Base-by-base conservation (phyloP, 495 filamentous ascomycete species). In the Neurospora sp. region DNA sequence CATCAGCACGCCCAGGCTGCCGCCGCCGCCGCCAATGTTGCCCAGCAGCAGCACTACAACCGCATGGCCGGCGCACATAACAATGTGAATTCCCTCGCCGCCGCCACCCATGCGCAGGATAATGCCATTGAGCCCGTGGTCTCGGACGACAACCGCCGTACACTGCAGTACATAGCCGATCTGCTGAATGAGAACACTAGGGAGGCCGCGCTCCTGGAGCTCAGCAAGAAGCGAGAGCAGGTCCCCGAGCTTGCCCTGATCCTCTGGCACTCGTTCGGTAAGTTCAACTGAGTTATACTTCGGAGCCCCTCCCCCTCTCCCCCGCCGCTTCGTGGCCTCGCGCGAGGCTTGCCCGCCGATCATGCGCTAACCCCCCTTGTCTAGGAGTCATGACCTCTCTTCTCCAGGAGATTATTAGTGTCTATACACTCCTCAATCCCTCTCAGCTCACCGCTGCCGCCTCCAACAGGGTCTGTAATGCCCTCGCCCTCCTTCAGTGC, bases 201-300 rank as follows among this genome's bases (percentile, higher is more conserved):
- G 70, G 96, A 99, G 83, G 89, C 91, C 1, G 96, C 96, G 69
- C 87, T 99, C 20, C 89, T 99, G 79, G 96, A 99, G 81, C 86
- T 99, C 59, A 98, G 95, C 85, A 99, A 99, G 86, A 99, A 99
- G 86, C 86, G 96, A 59, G 96, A 99, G 81, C 96, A 98, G 81
- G 96, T 99, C 18, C 94, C 96, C 18, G 96, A 99, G 82, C 85
- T 99, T 73, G 96, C 96, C 40, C 83, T 99, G 75, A 97, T 99
- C 69, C 88, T 99, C 70, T 99, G 96, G 96, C 95, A 99, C 82
- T 98, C 96, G 3, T 98, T 98, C 80, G 96, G 95, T 98, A 89
- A 75, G 91, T 65, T 9, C 14, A 35, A 18, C 53, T 3, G 27
- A 35, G 1, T 3, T 35, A 65, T 31, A 65, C 31, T n/a, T 48